These are phyloP conservation scores for Cadophora sp. DNA, from an alignment of 2,329 filamentous ascomycete species.

Conservation along the genomic window DNA sequence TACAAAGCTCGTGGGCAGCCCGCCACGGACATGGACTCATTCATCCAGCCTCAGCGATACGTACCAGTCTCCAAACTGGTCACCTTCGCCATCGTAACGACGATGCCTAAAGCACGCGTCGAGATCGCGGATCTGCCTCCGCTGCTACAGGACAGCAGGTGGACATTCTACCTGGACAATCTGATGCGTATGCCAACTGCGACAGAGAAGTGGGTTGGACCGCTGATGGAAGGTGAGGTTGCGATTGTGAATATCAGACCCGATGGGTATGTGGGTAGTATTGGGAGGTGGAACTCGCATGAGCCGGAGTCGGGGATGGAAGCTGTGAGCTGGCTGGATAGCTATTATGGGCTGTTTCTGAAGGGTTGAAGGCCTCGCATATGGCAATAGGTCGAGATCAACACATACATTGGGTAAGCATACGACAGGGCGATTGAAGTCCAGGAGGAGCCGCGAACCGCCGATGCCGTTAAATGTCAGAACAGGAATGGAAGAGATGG, in stretches of 20 bases:
- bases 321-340: slow-evolving; percentile 54
- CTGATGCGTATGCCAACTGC: slow-evolving; percentile 62
- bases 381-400: too few relatives aligned
- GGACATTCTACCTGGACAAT: slow-evolving; percentile 77
- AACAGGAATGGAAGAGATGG: background rate
- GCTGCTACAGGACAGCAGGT: slow-evolving; percentile 67
- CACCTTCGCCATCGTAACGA: slow-evolving; percentile 73
- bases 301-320: slow-evolving; percentile 39
- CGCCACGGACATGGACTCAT: slow-evolving; percentile 67
- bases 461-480: background rate
- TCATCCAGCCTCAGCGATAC: slow-evolving; percentile 71
- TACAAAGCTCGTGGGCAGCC: slow-evolving; percentile 66
- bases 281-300: slow-evolving; percentile 51
- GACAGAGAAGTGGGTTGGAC: slow-evolving; percentile 71
- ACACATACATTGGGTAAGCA: background rate
- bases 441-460: background rate
- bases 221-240: slow-evolving; percentile 60
- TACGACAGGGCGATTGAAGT: too few relatives aligned
- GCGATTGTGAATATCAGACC: slow-evolving; percentile 73
- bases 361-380: slow-evolving; percentile 25
- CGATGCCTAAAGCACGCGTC: slow-evolving; percentile 65
- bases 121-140: slow-evolving; percentile 70
- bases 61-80: slow-evolving; percentile 71
- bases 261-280: slow-evolving; percentile 76
- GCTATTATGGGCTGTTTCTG: slow-evolving; percentile 57